Percentiles rank a stretch among this genome's conserved stretches.
phyloP scores from a whole-genome alignment of 352 stramenopile genomes.

The Globisporangium uncinulatum region DNA sequence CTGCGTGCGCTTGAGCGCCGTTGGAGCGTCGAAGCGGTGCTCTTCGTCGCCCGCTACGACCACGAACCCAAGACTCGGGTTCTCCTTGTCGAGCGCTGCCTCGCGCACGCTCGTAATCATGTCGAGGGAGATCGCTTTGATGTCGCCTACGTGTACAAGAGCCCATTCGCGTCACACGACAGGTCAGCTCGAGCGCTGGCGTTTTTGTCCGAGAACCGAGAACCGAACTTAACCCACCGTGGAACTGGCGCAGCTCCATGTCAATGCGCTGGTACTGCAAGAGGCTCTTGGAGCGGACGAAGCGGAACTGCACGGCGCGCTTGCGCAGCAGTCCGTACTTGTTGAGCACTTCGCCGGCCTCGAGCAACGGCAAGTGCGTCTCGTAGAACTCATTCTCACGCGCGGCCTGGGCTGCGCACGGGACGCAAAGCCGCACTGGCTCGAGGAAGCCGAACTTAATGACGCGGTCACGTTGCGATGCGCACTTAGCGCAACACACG shows the following conservation, averaged over 20 bases:
- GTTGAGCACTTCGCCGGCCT: conserved; percentile 52
- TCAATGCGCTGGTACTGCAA: conserved; percentile 77
- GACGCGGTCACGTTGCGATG: conserved; percentile 42
- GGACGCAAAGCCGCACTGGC: conserved; percentile 49
- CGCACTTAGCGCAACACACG: conserved; percentile 52
- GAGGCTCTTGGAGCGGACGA: conserved; percentile 50
- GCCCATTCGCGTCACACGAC: neutral
- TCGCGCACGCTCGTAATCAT: conserved; percentile 47
- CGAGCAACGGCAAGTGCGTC: conserved; percentile 49
- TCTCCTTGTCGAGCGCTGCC: conserved; percentile 41
- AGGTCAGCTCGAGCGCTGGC: no score
- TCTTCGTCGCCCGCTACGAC: conserved; percentile 39
- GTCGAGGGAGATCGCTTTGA: conserved; percentile 68
- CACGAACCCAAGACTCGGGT: conserved; percentile 46
- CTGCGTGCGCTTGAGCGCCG: conserved; percentile 38
- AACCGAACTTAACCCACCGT: conserved; percentile 26
- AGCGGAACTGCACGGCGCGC: conserved; percentile 45
- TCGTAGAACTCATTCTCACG: conserved; percentile 67
- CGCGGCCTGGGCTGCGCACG: conserved; percentile 32
- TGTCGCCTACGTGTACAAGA: conserved; percentile 12
- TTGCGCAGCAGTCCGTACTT: conserved; percentile 69
- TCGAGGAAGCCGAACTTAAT: conserved; percentile 62
- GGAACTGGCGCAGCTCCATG: conserved; percentile 30
- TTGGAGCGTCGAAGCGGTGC: conserved; percentile 53
- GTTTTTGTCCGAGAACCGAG: no score